Evolutionary conservation across 768 basidiomycete genomes (phyloP), one percentile per base, ranked within the genome.

Genomic region (Cystobasidium onofrii): DNA sequence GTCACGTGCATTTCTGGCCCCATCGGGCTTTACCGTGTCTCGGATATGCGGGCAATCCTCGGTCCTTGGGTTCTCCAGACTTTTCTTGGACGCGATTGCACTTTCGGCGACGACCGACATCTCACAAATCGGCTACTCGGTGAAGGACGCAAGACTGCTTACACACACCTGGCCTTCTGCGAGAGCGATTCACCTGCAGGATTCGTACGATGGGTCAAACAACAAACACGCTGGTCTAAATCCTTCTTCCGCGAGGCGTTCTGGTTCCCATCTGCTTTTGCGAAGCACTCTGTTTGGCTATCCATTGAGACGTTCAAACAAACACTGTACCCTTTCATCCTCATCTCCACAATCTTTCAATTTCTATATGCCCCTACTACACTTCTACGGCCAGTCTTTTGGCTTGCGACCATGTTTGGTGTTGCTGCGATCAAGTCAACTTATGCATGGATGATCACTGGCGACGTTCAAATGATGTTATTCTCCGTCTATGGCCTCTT

Each of bases 391-490:
- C 60, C 60, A 3, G 60, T 41, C 6, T 62, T 62, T n/a, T 62
- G 60, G 60, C 33, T 62, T 27, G 60, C 33, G 3, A 62, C 60
- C 4, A 33, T 62, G 31, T 62, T 62, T 20, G 60, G 60, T 7
- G 60, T 62, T 23, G 60, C 60, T 15, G 33, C 39, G 33, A 62
- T 62, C 60, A 62, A 62, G 39, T 62, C 60, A 4, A 34, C 33
- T 27, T 62, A 62, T 27, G 60, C 33, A 2, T 33, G 31, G 33
- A 20, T 62, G 15, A 41, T 62, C 60, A 62, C 39, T 12, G 33
- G 60, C 33, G 60, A 62, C 23, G 17, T 41, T 17, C 31, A 33
- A 33, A 34, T 34, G 33, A 34, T 62, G 33, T 4, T 62, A 17
- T 62, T 62, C 39, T 33, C 60, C 3, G 60, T 33, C 60, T 62